phyloP scores from a whole-genome alignment of 2,329 filamentous ascomycete species.

The Neocucurbitaria cava region DNA sequence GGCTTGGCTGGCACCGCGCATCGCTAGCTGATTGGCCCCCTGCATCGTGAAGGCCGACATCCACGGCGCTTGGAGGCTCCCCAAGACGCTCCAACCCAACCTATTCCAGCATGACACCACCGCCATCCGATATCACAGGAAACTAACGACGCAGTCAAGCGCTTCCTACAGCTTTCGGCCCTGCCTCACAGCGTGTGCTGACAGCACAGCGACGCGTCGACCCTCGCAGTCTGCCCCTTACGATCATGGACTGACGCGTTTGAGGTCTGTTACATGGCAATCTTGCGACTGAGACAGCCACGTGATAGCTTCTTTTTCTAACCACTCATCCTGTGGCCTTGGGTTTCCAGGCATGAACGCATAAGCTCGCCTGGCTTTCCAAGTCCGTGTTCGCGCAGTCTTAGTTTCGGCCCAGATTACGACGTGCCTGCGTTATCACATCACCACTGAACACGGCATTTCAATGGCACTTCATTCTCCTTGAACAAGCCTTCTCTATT shows the following conservation, averaged over 20 bases:
- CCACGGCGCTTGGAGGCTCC: slow-evolving; percentile 41
- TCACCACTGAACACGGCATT: slow-evolving; percentile 23
- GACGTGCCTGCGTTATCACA: slow-evolving; percentile 29
- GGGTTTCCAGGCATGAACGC: slow-evolving; percentile 44
- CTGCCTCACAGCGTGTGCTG: slow-evolving; percentile 13
- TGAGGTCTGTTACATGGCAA: slow-evolving; percentile 49
- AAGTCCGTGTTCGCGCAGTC: slow-evolving; percentile 39
- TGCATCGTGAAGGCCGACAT: slow-evolving; percentile 34
- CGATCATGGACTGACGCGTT: slow-evolving; percentile 34
- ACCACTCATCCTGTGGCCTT: slow-evolving; percentile 29
- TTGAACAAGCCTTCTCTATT: slow-evolving; percentile 19
- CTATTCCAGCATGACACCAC: slow-evolving; percentile 39
- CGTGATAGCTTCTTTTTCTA: slow-evolving; percentile 32
- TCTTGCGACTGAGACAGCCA: slow-evolving; percentile 44
- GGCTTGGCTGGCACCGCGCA: slow-evolving; percentile 39
- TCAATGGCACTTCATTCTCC: slow-evolving; percentile 24
- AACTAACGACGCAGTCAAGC: slow-evolving; percentile 19
- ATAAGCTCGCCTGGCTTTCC: slow-evolving; percentile 37
- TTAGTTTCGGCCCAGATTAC: slow-evolving; percentile 45
- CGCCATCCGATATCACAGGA: slow-evolving; percentile 23
- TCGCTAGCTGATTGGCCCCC: slow-evolving; percentile 36
- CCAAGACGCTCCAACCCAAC: slow-evolving; percentile 31
- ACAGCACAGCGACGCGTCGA: slow-evolving; percentile 13
- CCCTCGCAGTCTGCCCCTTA: slow-evolving; percentile 16
- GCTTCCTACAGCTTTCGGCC: slow-evolving; percentile 14